Evolutionary conservation across 352 stramenopile genomes (phyloP).

Genomic region (Thalassiosira gravida): DNA sequence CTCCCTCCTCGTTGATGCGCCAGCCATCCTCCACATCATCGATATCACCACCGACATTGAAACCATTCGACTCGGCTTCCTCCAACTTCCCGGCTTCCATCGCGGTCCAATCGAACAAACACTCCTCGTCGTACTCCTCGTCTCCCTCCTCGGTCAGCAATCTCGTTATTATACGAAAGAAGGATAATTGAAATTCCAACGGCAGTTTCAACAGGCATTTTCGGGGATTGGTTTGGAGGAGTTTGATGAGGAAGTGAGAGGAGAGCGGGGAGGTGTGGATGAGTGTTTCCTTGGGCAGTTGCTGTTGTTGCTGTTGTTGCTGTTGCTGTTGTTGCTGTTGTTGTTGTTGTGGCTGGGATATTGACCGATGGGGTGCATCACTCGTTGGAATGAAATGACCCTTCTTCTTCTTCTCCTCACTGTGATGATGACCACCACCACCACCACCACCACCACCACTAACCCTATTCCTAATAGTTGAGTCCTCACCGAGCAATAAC

Average conservation of each 20-base stretch:
- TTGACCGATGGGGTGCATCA: too few species aligned
- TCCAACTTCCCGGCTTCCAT: background rate
- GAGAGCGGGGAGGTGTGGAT: slow-evolving; percentile 17
- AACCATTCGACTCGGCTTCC: background rate
- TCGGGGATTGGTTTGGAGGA: slow-evolving; percentile 11
- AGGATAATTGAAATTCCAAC: slow-evolving; percentile 57
- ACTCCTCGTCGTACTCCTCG: slow-evolving; percentile 70
- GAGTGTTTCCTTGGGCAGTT: slow-evolving; percentile 54
- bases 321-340: background rate
- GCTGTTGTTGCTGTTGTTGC: background rate
- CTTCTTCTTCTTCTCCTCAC: too few species aligned
- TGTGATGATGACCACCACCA: too few species aligned
- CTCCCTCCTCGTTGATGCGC: background rate
- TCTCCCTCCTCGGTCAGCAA: slow-evolving; percentile 68
- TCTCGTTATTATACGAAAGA: slow-evolving; percentile 74
- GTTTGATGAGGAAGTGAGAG: slow-evolving; percentile 21
- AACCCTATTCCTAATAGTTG: background rate
- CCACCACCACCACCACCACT: background rate
- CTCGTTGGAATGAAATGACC: too few species aligned
- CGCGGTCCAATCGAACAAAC: slow-evolving; percentile 55
- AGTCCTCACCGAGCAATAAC: too few species aligned
- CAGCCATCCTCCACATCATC: background rate
- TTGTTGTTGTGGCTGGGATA: too few species aligned
- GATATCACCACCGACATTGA: background rate
- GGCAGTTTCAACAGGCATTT: slow-evolving; percentile 35